Evolutionary conservation across 768 basidiomycete species (phyloP).

Genomic region (Lactifluus pinguis): DNA sequence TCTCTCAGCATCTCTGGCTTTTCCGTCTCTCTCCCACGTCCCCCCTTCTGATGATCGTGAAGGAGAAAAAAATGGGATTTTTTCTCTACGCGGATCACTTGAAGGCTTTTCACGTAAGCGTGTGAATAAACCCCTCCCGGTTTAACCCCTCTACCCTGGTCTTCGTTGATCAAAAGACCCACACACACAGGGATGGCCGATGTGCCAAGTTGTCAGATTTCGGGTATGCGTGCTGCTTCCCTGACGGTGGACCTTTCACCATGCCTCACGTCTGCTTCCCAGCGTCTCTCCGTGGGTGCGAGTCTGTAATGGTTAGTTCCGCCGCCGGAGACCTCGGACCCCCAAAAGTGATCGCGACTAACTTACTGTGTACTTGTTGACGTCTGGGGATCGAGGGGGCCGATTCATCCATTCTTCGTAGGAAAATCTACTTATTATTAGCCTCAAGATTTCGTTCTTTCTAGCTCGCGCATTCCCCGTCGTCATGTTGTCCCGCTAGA

Average conservation of each 20-base stretch:
- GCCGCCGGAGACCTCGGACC: background rate
- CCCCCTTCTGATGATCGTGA: background rate
- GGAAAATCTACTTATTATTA: too few species aligned
- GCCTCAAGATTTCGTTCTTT: background rate
- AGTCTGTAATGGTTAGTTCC: background rate
- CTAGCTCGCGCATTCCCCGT: background rate
- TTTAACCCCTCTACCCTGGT: background rate
- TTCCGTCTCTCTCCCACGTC: background rate
- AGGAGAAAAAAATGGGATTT: background rate
- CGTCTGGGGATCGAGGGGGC: background rate
- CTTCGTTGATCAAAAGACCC: background rate
- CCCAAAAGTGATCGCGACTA: background rate
- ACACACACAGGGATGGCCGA: background rate
- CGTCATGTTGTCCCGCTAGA: background rate
- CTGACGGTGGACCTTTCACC: background rate
- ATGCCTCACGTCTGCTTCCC: background rate
- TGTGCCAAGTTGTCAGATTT: background rate
- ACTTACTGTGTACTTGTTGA: background rate
- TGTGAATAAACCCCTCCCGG: background rate
- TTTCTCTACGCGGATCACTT: background rate
- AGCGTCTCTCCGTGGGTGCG: background rate
- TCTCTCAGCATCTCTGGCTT: constrained; percentile 5
- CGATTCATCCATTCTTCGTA: background rate
- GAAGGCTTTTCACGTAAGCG: background rate
- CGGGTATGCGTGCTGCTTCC: background rate